Evolutionary conservation across 768 basidiomycete species (phyloP).

Genomic region (Boletellus ananas): DNA sequence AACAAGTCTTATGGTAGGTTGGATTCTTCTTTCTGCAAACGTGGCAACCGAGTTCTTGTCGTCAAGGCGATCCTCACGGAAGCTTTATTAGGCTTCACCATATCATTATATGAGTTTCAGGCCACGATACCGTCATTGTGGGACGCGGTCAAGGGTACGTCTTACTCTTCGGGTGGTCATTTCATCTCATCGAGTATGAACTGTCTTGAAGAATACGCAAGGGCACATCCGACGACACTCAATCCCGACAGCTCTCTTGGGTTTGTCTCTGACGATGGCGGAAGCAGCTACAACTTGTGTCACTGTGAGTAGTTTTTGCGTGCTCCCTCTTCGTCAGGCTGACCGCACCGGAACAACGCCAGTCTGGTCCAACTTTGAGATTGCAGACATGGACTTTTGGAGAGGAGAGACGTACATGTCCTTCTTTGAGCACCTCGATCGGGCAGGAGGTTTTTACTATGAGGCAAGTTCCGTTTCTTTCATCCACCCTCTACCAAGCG

Average conservation of each 20-base stretch:
- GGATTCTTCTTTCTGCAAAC: neutral
- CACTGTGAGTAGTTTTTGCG: constrained; percentile 43
- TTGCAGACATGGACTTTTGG: constrained; percentile 83
- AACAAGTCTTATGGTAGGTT: constrained; percentile 50
- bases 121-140: constrained; percentile 64
- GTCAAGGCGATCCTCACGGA: neutral
- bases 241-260: constrained; percentile 50
- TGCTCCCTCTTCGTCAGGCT: neutral
- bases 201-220: constrained; percentile 22
- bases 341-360: neutral
- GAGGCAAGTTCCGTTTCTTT: constrained; percentile 45
- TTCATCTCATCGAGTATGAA: neutral
- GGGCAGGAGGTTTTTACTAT: constrained; percentile 83
- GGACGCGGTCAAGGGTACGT: constrained; percentile 51
- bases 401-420: constrained; percentile 75
- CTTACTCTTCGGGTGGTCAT: constrained; percentile 30
- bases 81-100: constrained; percentile 48
- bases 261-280: constrained; percentile 65
- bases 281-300: constrained; percentile 59
- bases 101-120: constrained; percentile 58
- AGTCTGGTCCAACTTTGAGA: constrained; percentile 97
- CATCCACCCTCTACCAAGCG: neutral
- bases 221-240: constrained; percentile 47
- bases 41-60: neutral
- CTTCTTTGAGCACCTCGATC: constrained; percentile 82